phyloP scores from a whole-genome alignment of 2,329 filamentous ascomycete species.

The Thelonectria discophora region DNA sequence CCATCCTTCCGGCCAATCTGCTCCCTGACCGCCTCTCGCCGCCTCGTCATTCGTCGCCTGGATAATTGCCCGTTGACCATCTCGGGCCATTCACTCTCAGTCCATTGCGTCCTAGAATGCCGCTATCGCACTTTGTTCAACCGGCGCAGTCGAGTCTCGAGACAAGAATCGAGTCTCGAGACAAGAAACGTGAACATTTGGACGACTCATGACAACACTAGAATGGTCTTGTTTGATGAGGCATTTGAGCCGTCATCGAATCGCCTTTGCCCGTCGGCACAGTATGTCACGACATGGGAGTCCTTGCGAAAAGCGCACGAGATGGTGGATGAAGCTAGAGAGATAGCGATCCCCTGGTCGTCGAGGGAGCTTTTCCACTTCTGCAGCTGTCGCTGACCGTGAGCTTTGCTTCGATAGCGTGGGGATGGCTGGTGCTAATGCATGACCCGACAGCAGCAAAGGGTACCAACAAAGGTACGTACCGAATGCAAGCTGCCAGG shows the following conservation, averaged over 20 bases:
- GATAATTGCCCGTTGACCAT: conserved; percentile 23
- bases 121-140: conserved; percentile 25
- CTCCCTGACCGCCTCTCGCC: conserved; percentile 39
- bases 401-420: conserved; percentile 32
- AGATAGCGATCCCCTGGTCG: conserved; percentile 26
- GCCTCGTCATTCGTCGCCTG: conserved; percentile 33
- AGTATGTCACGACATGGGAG: conserved; percentile 38
- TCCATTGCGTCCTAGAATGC: conserved; percentile 23
- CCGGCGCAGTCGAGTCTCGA: conserved; percentile 22
- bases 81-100: conserved; percentile 25
- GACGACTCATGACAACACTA: conserved; percentile 36
- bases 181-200: conserved; percentile 35
- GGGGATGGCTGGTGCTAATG: conserved; percentile 30
- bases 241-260: conserved; percentile 39
- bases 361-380: conserved; percentile 33
- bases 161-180: conserved; percentile 29
- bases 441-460: conserved; percentile 32
- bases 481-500: conserved; percentile 3
- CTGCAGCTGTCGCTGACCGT: conserved; percentile 33
- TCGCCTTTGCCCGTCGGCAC: conserved; percentile 34
- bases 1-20: conserved; percentile 35
- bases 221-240: conserved; percentile 39
- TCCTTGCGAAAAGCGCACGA: conserved; percentile 35
- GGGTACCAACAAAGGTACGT: conserved; percentile 26
- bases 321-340: conserved; percentile 35